Conservation (phyloP, 768 basidiomycete genomes). For the Butyriboletus loyo region DNA sequence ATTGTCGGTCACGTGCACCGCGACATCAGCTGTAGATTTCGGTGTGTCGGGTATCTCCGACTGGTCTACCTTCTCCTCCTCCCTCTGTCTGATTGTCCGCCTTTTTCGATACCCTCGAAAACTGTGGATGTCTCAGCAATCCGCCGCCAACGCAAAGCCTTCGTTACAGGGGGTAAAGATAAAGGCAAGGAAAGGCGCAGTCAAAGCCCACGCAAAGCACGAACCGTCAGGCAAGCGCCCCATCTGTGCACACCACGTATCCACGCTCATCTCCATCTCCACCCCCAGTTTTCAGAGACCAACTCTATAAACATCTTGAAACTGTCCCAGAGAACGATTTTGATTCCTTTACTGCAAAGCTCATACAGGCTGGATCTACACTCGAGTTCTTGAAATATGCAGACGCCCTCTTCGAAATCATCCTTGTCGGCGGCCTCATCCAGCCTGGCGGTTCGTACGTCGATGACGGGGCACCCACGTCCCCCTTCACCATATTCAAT, state of each 20-base stretch:
- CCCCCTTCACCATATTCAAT: slow-evolving; percentile 86
- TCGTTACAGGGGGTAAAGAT: slow-evolving; percentile 91
- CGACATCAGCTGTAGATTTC: slow-evolving; percentile 8
- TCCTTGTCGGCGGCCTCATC: slow-evolving; percentile 92
- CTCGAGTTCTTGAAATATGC: slow-evolving; percentile 98
- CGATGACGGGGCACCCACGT: slow-evolving; percentile 81
- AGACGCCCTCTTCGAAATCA: slow-evolving; percentile 92
- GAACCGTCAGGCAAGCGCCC: slow-evolving; percentile 63
- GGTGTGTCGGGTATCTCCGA: slow-evolving; percentile 26
- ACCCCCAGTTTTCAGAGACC: slow-evolving; percentile 81
- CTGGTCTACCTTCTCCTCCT: neutral
- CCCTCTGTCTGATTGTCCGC: slow-evolving; percentile 21
- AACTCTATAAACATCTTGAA: slow-evolving; percentile 88
- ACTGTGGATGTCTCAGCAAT: slow-evolving; percentile 92
- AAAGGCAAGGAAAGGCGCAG: slow-evolving; percentile 89
- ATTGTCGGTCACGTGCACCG: slow-evolving; percentile 24
- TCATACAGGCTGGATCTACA: slow-evolving; percentile 87
- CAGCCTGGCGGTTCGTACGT: slow-evolving; percentile 93
- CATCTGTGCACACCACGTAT: neutral
- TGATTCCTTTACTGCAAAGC: slow-evolving; percentile 76
- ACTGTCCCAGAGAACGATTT: slow-evolving; percentile 77
- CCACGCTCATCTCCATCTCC: slow-evolving; percentile 11
- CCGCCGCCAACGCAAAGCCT: slow-evolving; percentile 77
- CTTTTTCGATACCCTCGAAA: slow-evolving; percentile 36
- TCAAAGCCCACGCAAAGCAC: slow-evolving; percentile 92